phyloP scores from a whole-genome alignment of 495 filamentous ascomycete species.

The Penicillium macrosclerotiorum region DNA sequence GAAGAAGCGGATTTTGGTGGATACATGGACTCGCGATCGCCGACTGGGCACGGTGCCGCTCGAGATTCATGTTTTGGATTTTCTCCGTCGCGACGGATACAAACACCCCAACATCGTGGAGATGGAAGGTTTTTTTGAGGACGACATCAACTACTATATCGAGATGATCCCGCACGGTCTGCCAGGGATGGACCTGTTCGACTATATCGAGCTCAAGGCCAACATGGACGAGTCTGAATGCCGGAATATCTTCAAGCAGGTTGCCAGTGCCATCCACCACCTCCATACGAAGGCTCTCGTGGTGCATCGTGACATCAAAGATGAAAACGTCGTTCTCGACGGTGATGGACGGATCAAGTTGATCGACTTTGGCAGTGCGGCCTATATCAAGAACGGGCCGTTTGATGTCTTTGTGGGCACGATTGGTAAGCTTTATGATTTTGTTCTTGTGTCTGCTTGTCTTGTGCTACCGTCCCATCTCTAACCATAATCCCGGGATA shows the following conservation, averaged over 20 bases:
- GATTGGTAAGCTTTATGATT: conserved; percentile 77
- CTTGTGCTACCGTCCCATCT: not conserved
- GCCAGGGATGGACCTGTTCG: conserved; percentile 97
- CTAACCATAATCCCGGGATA: too few species aligned
- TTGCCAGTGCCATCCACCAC: conserved; percentile 84
- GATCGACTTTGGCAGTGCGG: conserved; percentile 96
- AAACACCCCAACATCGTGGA: conserved; percentile 96
- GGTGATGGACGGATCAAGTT: conserved; percentile 95
- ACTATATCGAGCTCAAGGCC: conserved; percentile 94
- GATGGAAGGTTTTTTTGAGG: conserved; percentile 98
- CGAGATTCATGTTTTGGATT: conserved; percentile 97
- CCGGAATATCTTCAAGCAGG: conserved; percentile 92
- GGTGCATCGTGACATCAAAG: conserved; percentile 97
- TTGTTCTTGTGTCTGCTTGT: not conserved
- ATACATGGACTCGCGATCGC: conserved; percentile 96
- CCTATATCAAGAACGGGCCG: conserved; percentile 96
- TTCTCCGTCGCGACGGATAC: conserved; percentile 79
- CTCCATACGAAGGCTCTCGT: conserved; percentile 88
- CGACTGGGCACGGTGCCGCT: conserved; percentile 93
- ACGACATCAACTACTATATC: conserved; percentile 97
- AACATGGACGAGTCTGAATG: conserved; percentile 96
- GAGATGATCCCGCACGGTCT: conserved; percentile 96
- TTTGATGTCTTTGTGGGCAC: conserved; percentile 99
- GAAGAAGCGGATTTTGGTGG: conserved; percentile 93
- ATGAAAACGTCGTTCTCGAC: conserved; percentile 95